Conservation (phyloP, 192 early-diverging fungal species). For the Ambispora gerdemannii region DNA sequence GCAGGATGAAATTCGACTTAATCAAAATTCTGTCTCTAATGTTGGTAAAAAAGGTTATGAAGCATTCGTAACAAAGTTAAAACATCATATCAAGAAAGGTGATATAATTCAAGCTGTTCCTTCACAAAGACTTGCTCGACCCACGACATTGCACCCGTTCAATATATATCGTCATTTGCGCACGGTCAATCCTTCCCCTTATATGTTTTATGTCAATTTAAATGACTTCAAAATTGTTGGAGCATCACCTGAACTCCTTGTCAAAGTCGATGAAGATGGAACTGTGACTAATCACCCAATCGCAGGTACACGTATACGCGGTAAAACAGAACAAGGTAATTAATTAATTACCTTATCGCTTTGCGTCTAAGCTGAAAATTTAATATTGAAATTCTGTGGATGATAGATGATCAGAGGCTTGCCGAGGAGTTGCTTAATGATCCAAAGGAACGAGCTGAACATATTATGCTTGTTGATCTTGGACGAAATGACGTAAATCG, state of each 20-base stretch:
- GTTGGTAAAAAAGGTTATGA: constrained; percentile 90
- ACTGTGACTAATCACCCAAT: constrained; percentile 93
- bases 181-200: constrained; percentile 97
- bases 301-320: constrained; percentile 93
- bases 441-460: constrained; percentile 95
- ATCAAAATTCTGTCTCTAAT: constrained; percentile 75
- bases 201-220: constrained; percentile 99
- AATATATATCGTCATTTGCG: constrained; percentile 96
- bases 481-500: constrained; percentile 98
- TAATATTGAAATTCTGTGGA: background rate
- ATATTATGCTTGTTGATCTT: constrained; percentile 99
- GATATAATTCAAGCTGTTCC: constrained; percentile 99
- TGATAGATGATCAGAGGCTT: constrained; percentile 77
- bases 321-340: constrained; percentile 61
- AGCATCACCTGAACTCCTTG: constrained; percentile 97
- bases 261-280: constrained; percentile 80
- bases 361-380: background rate
- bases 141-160: constrained; percentile 91
- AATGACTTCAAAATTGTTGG: constrained; percentile 93
- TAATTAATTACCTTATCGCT: background rate
- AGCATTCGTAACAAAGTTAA: constrained; percentile 80
- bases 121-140: constrained; percentile 82
- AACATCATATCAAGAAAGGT: constrained; percentile 89
- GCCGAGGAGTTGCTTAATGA: constrained; percentile 87
- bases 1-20: constrained; percentile 69